Conservation (phyloP, 2,329 filamentous ascomycete species). For the Sporothrix inflata region DNA sequence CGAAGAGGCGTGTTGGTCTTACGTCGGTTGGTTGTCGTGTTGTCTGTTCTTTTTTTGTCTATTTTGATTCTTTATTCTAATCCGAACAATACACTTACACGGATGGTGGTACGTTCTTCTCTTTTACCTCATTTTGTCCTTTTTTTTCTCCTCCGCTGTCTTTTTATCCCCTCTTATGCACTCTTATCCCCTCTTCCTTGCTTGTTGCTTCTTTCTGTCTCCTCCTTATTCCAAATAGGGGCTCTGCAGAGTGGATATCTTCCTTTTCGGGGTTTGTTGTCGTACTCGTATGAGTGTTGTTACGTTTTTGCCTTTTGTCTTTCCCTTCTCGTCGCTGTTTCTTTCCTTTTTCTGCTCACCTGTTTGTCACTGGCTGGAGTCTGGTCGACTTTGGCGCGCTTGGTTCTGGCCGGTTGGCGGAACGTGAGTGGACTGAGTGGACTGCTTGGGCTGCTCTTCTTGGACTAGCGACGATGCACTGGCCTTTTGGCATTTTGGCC, state of each 20-base stretch:
- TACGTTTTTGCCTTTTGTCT: not conserved
- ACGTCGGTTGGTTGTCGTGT: not conserved
- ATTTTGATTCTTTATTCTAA: not conserved
- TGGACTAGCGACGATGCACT: not conserved
- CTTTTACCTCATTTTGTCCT: too few species aligned
- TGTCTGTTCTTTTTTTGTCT: not conserved
- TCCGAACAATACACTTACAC: too few species aligned
- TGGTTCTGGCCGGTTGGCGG: not conserved
- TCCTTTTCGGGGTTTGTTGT: not conserved
- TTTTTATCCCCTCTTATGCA: not conserved
- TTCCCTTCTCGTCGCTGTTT: not conserved
- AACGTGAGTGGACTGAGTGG: not conserved
- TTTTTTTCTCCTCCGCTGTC: not conserved
- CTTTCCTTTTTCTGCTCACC: not conserved
- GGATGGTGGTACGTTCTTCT: too few species aligned
- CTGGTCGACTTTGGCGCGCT: not conserved
- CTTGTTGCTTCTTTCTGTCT: not conserved
- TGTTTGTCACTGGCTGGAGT: not conserved
- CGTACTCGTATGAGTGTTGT: not conserved
- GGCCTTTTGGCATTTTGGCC: not conserved
- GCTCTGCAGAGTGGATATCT: not conserved
- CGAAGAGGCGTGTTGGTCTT: not conserved
- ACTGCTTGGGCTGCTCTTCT: not conserved
- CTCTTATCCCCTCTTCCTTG: not conserved
- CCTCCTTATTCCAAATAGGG: conserved; percentile 10